Percentiles rank a stretch among this genome's conserved stretches.
Evolutionary conservation across 140 eudicot species (phyloP).

Genomic region (Ambrosia hybrid): DNA sequence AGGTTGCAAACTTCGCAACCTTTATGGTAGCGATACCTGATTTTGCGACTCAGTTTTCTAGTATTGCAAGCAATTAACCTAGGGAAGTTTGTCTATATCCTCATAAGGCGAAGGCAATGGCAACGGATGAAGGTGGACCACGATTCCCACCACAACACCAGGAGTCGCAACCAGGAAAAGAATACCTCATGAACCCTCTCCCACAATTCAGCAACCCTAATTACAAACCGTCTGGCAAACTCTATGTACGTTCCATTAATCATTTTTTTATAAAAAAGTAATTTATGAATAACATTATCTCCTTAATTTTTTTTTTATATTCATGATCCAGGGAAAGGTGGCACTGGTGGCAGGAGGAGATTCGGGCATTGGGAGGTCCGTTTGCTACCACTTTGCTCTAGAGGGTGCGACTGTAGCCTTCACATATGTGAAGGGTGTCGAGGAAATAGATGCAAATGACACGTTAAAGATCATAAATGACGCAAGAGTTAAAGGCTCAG

Average conservation of each 20-base stretch:
- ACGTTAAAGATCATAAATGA: constrained; percentile 20
- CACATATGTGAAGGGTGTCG: constrained; percentile 26
- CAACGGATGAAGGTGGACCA: constrained; percentile 25
- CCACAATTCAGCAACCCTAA: constrained; percentile 36
- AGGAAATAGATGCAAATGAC: constrained; percentile 24
- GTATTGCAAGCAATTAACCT: not conserved
- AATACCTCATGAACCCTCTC: constrained; percentile 69
- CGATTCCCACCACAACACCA: constrained; percentile 71
- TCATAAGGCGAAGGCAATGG: constrained; percentile 15
- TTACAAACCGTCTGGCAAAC: constrained; percentile 63
- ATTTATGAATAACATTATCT: too few relatives aligned
- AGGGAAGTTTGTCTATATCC: too few relatives aligned
- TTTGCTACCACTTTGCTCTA: constrained; percentile 16
- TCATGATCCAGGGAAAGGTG: constrained; percentile 20
- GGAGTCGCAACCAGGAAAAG: constrained; percentile 72
- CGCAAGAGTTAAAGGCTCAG: not conserved
- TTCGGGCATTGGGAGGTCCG: constrained; percentile 29
- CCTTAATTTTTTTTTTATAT: too few relatives aligned
- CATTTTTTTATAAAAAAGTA: not conserved
- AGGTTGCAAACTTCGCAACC: too few relatives aligned
- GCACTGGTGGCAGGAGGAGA: constrained; percentile 29
- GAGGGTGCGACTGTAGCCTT: constrained; percentile 31
- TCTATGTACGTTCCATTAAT: constrained; percentile 36
- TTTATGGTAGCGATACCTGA: too few relatives aligned
- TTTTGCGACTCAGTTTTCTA: too few relatives aligned